Evolutionary conservation across 1,284 basidiomycete genomes (phyloP), one percentile per base, ranked within the genome.

Genomic region (Leccinum huronense): DNA sequence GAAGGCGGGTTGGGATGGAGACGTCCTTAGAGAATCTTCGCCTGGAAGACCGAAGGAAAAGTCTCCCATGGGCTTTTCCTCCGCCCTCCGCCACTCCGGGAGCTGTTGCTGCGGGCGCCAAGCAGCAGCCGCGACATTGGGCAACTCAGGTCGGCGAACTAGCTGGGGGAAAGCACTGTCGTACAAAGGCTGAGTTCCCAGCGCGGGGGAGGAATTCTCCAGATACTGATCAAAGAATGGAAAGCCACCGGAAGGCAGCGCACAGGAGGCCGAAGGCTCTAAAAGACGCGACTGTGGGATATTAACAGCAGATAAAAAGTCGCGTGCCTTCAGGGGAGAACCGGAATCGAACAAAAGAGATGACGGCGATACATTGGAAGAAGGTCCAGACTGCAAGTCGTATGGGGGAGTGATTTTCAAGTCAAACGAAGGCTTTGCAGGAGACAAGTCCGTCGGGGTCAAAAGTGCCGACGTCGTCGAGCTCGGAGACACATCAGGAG

Each of bases 371-470:
- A 81, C 45, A 70, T 59, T 65, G 64, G 70, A 62, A 53, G 67
- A 51, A 27, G 11, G 64, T 9, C 72, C 70, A 61, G 78, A 73
- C 56, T 73, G 71, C 57, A 81, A 75, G 58, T 87, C 86, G 68
- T 83, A 85, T 19, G 81, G 76, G 48, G 80, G 76, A 66, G 81
- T 80, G 59, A 84, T 70, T 72, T 86, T 87, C 60, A 80, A 72
- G 66, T 88, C 85, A 69, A 86, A 85, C 34, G 81, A 75, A 61
- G 76, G 69, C 68, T 84, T 83, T 61, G 83, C 83, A 33, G 87
- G 89, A 11, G 88, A 89, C 63, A 86, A 78, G 68, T 90, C 88
- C 42, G 86, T 85, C 2, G 88, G 88, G 1, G 88, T 90, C 64
- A 87, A 76, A 45, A 89, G 80, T 23, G 84, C 82, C 57, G 88